Conservation (phyloP, 2,329 filamentous ascomycete genomes). For the Nannizziopsis arthrosporioides region DNA sequence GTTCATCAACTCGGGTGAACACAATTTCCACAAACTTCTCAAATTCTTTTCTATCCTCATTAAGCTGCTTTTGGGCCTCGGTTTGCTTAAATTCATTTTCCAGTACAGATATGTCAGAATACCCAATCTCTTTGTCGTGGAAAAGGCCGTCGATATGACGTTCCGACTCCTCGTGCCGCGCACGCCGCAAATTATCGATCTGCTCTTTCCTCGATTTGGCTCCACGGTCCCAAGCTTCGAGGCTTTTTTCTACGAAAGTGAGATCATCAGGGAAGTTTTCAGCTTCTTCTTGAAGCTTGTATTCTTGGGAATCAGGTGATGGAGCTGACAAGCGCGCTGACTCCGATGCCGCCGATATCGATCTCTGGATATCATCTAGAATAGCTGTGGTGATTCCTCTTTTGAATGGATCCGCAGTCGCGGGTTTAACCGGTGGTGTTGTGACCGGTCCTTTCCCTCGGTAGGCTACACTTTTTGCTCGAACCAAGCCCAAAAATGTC, state of each 20-base stretch:
- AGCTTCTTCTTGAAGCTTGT: conserved; percentile 24
- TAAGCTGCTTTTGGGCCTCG: conserved; percentile 41
- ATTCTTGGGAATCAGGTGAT: conserved; percentile 25
- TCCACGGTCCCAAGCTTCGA: conserved; percentile 38
- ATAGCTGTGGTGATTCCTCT: conserved; percentile 20
- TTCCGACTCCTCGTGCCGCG: conserved; percentile 43
- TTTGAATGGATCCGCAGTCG: conserved; percentile 24
- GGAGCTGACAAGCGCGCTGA: conserved; percentile 25
- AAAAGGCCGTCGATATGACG: conserved; percentile 44
- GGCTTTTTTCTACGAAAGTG: conserved; percentile 31
- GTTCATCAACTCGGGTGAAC: conserved; percentile 40
- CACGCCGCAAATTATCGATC: conserved; percentile 38
- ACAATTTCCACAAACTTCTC: conserved; percentile 40
- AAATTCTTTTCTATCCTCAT: conserved; percentile 43
- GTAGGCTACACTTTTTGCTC: conserved; percentile 36
- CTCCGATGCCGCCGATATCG: conserved; percentile 27
- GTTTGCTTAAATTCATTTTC: conserved; percentile 45
- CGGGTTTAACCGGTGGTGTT: conserved; percentile 20
- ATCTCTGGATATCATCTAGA: conserved; percentile 27
- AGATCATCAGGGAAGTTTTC: conserved; percentile 33
- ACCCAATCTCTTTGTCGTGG: conserved; percentile 46
- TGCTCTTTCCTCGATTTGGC: conserved; percentile 35
- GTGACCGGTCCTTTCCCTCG: conserved; percentile 21
- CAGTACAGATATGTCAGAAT: conserved; percentile 44
- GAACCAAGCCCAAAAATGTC: conserved; percentile 38